phyloP scores from a whole-genome alignment of 257 asterid genomes.

The Marsdenia floribunda region DNA sequence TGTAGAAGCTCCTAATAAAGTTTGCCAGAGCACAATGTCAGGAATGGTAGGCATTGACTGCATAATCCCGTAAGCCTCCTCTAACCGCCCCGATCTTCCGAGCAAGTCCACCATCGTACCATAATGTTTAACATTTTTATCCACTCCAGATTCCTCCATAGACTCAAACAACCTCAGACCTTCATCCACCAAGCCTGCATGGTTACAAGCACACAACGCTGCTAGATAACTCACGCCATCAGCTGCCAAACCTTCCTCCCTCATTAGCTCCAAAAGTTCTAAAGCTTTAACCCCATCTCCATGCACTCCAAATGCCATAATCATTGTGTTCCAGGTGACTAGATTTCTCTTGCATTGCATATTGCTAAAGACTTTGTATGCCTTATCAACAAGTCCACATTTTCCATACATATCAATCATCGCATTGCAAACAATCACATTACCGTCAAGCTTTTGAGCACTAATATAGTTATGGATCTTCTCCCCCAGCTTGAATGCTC shows the following conservation, averaged over 20 bases:
- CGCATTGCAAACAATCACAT: constrained; percentile 79
- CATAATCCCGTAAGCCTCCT: constrained; percentile 53
- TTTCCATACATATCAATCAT: constrained; percentile 79
- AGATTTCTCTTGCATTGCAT: constrained; percentile 47
- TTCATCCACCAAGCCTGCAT: constrained; percentile 88
- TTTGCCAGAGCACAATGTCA: constrained; percentile 83
- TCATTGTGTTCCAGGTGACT: constrained; percentile 92
- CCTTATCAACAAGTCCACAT: constrained; percentile 76
- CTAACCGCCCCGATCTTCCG: constrained; percentile 75
- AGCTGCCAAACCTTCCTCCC: constrained; percentile 27
- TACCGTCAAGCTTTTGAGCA: constrained; percentile 33
- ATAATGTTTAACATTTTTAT: constrained; percentile 70
- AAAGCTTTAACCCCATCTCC: constrained; percentile 74
- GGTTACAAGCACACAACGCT: constrained; percentile 84
- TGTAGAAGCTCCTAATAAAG: constrained; percentile 75
- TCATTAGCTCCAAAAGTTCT: constrained; percentile 43
- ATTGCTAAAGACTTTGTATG: constrained; percentile 40
- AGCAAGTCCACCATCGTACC: constrained; percentile 84
- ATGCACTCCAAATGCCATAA: constrained; percentile 81
- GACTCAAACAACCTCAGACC: constrained; percentile 57
- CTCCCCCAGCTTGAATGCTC: constrained; percentile 60
- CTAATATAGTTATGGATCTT: constrained; percentile 40
- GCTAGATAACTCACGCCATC: constrained; percentile 68
- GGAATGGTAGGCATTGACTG: constrained; percentile 60
- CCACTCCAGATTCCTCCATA: constrained; percentile 50